phyloP scores from a whole-genome alignment of 2,329 filamentous ascomycete genomes.

The Elsinoe arachidis region DNA sequence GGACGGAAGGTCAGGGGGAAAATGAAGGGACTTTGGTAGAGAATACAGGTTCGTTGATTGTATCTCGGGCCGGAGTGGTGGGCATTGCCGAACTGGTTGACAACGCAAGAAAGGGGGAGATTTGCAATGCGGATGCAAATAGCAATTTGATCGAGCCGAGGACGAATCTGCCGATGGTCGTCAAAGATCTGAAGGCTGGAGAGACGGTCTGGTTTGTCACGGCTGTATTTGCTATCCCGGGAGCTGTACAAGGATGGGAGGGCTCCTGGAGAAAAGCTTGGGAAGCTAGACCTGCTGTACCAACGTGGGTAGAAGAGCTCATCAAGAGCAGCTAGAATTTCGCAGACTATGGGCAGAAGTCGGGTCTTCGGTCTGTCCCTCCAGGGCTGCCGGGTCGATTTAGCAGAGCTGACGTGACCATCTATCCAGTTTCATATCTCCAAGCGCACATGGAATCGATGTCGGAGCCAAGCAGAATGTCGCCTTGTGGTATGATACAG shows the following conservation, averaged over 20 bases:
- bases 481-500: no score
- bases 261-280: slow-evolving; percentile 46
- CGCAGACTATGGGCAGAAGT: background rate
- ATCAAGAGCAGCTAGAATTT: slow-evolving; percentile 2
- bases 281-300: slow-evolving; percentile 25
- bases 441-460: no score
- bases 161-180: slow-evolving; percentile 62
- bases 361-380: background rate
- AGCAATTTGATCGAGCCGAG: slow-evolving; percentile 66
- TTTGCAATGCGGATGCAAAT: slow-evolving; percentile 70
- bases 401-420: no score
- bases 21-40: slow-evolving; percentile 36
- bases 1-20: slow-evolving; percentile 22
- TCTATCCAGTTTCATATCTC: no score
- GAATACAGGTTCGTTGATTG: slow-evolving; percentile 31
- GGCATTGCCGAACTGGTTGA: slow-evolving; percentile 40
- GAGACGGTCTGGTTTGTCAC: slow-evolving; percentile 59
- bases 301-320: slow-evolving; percentile 21
- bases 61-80: slow-evolving; percentile 43
- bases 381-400: no score
- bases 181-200: slow-evolving; percentile 51
- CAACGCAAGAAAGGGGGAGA: slow-evolving; percentile 45
- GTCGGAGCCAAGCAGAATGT: no score
- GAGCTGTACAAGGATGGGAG: slow-evolving; percentile 43
- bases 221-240: slow-evolving; percentile 62